Conservation (phyloP, 169 alveolate genomes). For the Haemoproteus tartakovskyi region DNA sequence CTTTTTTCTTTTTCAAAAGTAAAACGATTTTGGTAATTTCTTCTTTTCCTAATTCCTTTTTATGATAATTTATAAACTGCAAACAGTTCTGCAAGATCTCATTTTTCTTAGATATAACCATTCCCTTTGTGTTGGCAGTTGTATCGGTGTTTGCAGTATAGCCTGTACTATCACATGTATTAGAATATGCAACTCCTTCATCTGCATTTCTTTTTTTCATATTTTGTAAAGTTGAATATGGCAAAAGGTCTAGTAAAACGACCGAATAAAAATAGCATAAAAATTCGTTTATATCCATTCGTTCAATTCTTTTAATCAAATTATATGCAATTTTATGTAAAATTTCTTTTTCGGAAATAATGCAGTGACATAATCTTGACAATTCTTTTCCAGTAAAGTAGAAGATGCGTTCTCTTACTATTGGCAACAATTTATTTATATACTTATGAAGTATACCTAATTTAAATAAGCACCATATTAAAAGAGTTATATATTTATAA, state of each 20-base stretch:
- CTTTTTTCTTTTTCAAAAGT: conserved; percentile 27
- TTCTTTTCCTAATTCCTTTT: conserved; percentile 31
- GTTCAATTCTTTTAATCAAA: conserved; percentile 1
- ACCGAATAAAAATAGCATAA: conserved; percentile 42
- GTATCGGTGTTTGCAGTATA: not conserved
- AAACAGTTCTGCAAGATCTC: conserved; percentile 30
- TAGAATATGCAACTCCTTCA: too few species aligned
- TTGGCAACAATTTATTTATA: conserved; percentile 10
- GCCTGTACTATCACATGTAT: not conserved
- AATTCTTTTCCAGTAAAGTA: conserved; percentile 39
- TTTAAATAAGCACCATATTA: conserved; percentile 55
- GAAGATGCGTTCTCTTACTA: conserved; percentile 9
- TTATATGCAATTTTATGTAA: conserved; percentile 23
- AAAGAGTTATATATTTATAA: conserved; percentile 37
- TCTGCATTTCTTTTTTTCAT: too few species aligned
- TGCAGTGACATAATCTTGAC: conserved; percentile 44
- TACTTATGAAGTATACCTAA: conserved; percentile 16
- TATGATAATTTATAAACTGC: conserved; percentile 8
- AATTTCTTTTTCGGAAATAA: conserved; percentile 19
- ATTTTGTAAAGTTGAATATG: not conserved
- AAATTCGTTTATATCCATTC: conserved; percentile 26
- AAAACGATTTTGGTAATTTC: conserved; percentile 55
- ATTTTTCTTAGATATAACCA: conserved; percentile 13
- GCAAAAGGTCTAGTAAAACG: conserved; percentile 37
- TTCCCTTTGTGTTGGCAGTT: not conserved